A percentile compares a stretch with the other conserved stretches of the same genome.
Evolutionary conservation across 305 asterid species (phyloP).

Genomic region (Salvia sclarea): DNA sequence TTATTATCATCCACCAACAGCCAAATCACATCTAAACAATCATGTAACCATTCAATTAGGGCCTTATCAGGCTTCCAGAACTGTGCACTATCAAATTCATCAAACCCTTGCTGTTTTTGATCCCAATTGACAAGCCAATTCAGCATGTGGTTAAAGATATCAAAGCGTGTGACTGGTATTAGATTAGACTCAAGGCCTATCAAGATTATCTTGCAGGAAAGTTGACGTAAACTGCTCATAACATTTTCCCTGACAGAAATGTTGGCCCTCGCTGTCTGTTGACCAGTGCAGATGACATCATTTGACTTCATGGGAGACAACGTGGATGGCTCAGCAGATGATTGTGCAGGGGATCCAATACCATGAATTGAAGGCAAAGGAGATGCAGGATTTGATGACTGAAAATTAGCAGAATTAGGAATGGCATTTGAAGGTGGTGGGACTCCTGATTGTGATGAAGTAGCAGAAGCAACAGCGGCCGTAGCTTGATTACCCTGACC

Average conservation of each 20-base stretch:
- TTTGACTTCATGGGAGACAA: conserved; percentile 74
- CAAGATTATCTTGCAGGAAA: conserved; percentile 89
- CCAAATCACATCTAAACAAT: conserved; percentile 95
- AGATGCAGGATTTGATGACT: conserved; percentile 80
- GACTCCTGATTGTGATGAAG: conserved; percentile 71
- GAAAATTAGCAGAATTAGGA: conserved; percentile 61
- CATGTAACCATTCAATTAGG: conserved; percentile 84
- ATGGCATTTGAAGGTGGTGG: conserved; percentile 54
- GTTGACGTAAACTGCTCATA: conserved; percentile 77
- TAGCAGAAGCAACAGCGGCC: conserved; percentile 54
- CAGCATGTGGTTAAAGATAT: conserved; percentile 76
- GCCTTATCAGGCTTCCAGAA: conserved; percentile 80
- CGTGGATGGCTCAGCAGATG: conserved; percentile 77
- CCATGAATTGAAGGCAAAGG: conserved; percentile 81
- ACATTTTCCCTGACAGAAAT: conserved; percentile 61
- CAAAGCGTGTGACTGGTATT: conserved; percentile 79
- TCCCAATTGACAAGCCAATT: conserved; percentile 95
- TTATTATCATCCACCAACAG: conserved; percentile 77
- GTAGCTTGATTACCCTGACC: conserved; percentile 67
- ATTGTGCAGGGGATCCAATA: conserved; percentile 86
- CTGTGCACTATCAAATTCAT: conserved; percentile 68
- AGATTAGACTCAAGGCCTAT: conserved; percentile 71
- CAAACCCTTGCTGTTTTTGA: conserved; percentile 64
- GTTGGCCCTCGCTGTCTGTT: conserved; percentile 55
- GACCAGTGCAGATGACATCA: conserved; percentile 55